Conservation (phyloP, 495 filamentous ascomycete species). For the Pyrenula massariospora region DNA sequence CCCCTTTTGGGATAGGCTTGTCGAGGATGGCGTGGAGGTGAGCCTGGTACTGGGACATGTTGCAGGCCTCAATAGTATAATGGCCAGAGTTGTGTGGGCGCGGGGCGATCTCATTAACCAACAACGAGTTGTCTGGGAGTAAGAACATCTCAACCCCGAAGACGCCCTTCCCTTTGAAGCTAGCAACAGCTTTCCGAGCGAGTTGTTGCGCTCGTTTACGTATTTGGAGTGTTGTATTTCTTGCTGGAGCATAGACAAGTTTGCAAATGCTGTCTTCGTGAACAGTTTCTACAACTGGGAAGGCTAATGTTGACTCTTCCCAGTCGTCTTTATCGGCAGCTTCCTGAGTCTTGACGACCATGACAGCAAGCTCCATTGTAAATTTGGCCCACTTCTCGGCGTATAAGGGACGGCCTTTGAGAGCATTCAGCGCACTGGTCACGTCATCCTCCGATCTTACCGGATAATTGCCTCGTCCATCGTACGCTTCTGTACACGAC, state of each 20-base stretch:
- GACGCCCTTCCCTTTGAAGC: constrained; percentile 78
- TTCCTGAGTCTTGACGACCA: constrained; percentile 86
- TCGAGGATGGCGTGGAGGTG: constrained; percentile 82
- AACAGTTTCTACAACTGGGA: constrained; percentile 85
- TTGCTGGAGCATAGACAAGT: constrained; percentile 76
- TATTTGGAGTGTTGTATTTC: constrained; percentile 49
- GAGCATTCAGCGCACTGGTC: constrained; percentile 48
- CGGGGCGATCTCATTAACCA: constrained; percentile 92
- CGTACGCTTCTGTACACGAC: constrained; percentile 83
- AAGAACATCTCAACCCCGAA: constrained; percentile 98
- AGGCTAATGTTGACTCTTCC: constrained; percentile 46
- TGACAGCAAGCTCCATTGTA: constrained; percentile 78
- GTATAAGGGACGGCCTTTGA: constrained; percentile 66
- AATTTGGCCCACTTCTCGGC: constrained; percentile 89
- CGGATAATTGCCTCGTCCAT: constrained; percentile 83
- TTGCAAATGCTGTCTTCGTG: constrained; percentile 96
- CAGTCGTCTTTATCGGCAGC: constrained; percentile 31
- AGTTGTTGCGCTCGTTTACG: constrained; percentile 59
- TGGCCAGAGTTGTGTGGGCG: constrained; percentile 95
- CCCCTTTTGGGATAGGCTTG: constrained; percentile 52
- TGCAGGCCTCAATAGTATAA: constrained; percentile 91
- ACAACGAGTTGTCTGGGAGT: constrained; percentile 57
- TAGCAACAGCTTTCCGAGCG: constrained; percentile 65
- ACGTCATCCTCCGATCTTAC: constrained; percentile 60
- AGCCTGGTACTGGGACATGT: constrained; percentile 81